A percentile compares a stretch with the other conserved stretches of the same genome.
These are phyloP conservation scores for Boletus hoseneyae DNA, from an alignment of 1,284 basidiomycete species.

Conservation along the genomic window DNA sequence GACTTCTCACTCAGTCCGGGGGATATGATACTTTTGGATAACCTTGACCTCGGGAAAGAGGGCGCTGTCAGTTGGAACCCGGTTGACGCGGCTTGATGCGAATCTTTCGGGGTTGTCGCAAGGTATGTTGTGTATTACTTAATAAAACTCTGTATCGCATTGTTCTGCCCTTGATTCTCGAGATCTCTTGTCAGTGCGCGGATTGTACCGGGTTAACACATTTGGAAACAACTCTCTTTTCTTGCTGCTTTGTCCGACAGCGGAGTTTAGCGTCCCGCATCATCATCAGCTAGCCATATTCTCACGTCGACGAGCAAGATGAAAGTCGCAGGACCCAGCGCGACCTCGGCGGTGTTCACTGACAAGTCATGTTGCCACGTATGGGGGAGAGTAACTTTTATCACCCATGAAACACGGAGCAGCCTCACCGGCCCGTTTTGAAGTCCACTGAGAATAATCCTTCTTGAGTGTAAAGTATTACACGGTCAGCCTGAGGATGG, in stretches of 20 bases:
- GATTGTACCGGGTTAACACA: neutral
- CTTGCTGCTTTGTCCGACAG: neutral
- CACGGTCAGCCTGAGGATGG: neutral
- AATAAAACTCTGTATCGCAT: neutral
- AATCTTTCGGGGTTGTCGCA: neutral
- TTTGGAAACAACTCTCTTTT: neutral
- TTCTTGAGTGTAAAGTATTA: neutral
- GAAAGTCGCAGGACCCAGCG: neutral
- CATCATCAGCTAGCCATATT: neutral
- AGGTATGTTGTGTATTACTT: neutral
- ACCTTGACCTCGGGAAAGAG: constrained; percentile 57
- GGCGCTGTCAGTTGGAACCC: constrained; percentile 75
- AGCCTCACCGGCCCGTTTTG: neutral
- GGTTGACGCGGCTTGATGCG: constrained; percentile 41
- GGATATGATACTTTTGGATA: constrained; percentile 62
- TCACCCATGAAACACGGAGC: neutral
- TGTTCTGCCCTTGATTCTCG: no score
- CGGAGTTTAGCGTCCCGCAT: neutral
- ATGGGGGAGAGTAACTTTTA: neutral
- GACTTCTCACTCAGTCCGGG: constrained; percentile 63
- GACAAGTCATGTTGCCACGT: neutral
- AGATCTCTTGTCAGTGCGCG: neutral
- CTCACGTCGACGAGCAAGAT: neutral
- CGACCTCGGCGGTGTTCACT: neutral
- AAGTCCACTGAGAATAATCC: neutral